Evolutionary conservation across 2,329 filamentous ascomycete genomes (phyloP).

Genomic region (Hymenoscyphus albidus): DNA sequence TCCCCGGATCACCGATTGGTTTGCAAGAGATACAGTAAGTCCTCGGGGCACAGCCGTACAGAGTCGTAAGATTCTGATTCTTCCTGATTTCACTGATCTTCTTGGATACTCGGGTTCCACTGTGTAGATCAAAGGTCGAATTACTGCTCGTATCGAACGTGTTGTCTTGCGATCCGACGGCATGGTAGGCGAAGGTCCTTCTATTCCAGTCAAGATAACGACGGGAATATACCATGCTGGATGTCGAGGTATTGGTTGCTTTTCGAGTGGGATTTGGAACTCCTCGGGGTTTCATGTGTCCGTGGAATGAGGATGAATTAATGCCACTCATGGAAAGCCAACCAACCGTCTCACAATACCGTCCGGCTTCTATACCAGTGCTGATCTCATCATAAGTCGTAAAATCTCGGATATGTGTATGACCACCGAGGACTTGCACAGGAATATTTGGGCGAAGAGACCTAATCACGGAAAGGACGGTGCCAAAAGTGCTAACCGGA

Average conservation of each 20-base stretch:
- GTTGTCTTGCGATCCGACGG: conserved; percentile 64
- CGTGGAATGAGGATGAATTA: conserved; percentile 25
- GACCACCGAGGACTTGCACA: conserved; percentile 84
- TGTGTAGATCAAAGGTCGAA: conserved; percentile 46
- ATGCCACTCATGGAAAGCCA: conserved; percentile 77
- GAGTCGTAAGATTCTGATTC: conserved; percentile 64
- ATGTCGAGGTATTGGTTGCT: conserved; percentile 22
- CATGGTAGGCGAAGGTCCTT: conserved; percentile 68
- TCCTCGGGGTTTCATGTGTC: conserved; percentile 20
- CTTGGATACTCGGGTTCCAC: conserved; percentile 65
- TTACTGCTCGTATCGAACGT: conserved; percentile 52
- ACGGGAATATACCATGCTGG: conserved; percentile 55
- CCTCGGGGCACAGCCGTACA: conserved; percentile 74
- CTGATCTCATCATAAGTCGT: conserved; percentile 71
- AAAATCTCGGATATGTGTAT: conserved; percentile 82
- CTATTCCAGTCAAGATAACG: conserved; percentile 92
- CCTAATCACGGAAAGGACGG: conserved; percentile 73
- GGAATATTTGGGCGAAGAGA: conserved; percentile 70
- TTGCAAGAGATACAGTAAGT: conserved; percentile 76
- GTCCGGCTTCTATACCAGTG: conserved; percentile 76
- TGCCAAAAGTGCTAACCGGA: conserved; percentile 67
- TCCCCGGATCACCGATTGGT: conserved; percentile 57
- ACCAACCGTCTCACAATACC: conserved; percentile 90
- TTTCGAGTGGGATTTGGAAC: conserved; percentile 33
- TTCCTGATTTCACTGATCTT: conserved; percentile 67